Base-by-base conservation (phyloP, 1,139 yeast species). In the Scheffersomyces illinoinensis region DNA sequence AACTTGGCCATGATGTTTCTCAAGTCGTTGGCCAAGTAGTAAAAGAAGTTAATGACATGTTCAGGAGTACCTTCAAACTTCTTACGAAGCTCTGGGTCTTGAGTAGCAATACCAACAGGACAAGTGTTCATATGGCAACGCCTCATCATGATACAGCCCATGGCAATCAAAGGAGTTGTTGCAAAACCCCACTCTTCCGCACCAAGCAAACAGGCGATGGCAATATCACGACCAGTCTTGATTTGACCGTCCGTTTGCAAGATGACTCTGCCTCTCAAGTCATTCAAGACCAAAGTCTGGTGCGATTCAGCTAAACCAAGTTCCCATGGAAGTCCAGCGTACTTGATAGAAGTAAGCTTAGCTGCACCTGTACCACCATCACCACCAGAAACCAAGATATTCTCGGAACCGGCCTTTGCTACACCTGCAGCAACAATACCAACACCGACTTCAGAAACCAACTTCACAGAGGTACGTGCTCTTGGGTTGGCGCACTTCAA, bases 281-380 rank as follows among this genome's bases (percentile, higher is more conserved):
- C 98, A 76, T 95, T 95, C 75, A 95, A 84, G 8, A 95, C 99
- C 71, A 95, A 83, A 50, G 99, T 95, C 81, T 95, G 99, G 73
- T 95, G 99, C 23, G 98, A 91, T 80, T 95, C 99, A 58, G 98
- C 98, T 66, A 95, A 85, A 72, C 99, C 99, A 68, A 95, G 85
- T 77, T 95, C 99, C 99, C 99, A 95, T 56, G 99, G 98, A 67
- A 95, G 84, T 77, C 98, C 98, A 57, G 99, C 98, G 73, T 93
- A 89, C 76, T 93, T 93, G 75, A 95, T 92, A 71, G 97, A 95
- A 43, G 98, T 93, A 91, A 96, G 91, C 76, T 96, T 88, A 59
- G 98, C 95, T 59, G 98, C 98, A 88, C 99, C 99, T 62, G 99
- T 95, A 83, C 99, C 99, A 86, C 99, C 99, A 76, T 93, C 98